phyloP scores from a whole-genome alignment of 192 early-diverging fungal genomes.

The Rhizoclosmatium globosum region DNA sequence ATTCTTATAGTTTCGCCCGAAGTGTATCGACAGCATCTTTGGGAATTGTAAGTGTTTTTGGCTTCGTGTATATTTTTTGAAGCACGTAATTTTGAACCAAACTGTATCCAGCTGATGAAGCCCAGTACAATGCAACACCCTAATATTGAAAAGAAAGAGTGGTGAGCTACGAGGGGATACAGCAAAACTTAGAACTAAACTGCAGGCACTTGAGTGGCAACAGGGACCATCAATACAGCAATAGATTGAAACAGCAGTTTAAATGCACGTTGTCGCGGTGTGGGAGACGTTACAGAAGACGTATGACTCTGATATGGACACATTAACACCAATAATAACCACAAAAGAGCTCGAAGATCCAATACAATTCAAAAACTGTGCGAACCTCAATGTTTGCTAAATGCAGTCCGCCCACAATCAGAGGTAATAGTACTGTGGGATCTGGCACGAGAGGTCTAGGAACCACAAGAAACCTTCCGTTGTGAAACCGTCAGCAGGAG shows the following conservation, averaged over 20 bases:
- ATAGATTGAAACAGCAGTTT: slow-evolving; percentile 57
- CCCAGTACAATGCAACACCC: slow-evolving; percentile 77
- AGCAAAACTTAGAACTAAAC: slow-evolving; percentile 12
- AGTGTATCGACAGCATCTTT: no score
- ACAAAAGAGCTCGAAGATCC: neutral
- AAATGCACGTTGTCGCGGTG: slow-evolving; percentile 21
- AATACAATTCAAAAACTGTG: neutral
- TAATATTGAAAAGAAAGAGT: slow-evolving; percentile 29
- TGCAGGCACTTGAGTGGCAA: slow-evolving; percentile 71
- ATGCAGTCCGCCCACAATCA: slow-evolving; percentile 69
- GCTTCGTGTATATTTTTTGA: slow-evolving; percentile 10
- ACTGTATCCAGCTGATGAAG: slow-evolving; percentile 71
- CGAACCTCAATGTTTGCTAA: slow-evolving; percentile 77
- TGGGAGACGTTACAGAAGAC: neutral
- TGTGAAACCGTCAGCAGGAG: slow-evolving; percentile 52
- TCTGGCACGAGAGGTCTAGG: slow-evolving; percentile 68
- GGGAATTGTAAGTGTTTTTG: neutral
- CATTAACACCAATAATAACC: neutral
- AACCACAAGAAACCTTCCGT: slow-evolving; percentile 72
- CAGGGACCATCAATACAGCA: slow-evolving; percentile 68
- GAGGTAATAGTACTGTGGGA: slow-evolving; percentile 73
- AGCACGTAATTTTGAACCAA: slow-evolving; percentile 69
- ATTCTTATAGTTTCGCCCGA: no score
- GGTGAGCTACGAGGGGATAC: neutral
- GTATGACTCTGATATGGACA: slow-evolving; percentile 2